phyloP scores from a whole-genome alignment of 2,329 filamentous ascomycete genomes.

The Phaeosphaeria sp. region DNA sequence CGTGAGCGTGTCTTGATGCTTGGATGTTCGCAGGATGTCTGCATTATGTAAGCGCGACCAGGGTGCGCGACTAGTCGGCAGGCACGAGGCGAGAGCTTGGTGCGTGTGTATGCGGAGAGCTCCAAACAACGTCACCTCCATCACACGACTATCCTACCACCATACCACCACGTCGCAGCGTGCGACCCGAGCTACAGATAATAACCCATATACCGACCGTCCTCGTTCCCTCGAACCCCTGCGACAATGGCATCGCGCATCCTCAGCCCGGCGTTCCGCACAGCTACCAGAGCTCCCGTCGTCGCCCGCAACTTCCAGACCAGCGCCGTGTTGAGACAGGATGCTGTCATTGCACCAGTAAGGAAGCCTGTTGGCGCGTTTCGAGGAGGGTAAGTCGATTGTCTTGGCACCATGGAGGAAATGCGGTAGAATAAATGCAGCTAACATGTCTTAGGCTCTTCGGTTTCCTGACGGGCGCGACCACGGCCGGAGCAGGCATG shows the following conservation, averaged over 20 bases:
- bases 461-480: conserved; percentile 87
- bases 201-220: neutral
- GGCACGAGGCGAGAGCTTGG: conserved; percentile 3
- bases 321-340: conserved; percentile 39
- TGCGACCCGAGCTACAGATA: neutral
- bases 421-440: neutral
- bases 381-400: conserved; percentile 68
- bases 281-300: conserved; percentile 29
- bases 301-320: conserved; percentile 51
- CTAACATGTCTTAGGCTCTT: conserved; percentile 68
- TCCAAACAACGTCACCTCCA: conserved; percentile 12
- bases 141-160: conserved; percentile 14
- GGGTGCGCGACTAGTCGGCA: neutral
- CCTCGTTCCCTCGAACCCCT: neutral
- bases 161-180: neutral
- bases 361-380: conserved; percentile 74
- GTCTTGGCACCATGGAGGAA: neutral
- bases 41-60: neutral
- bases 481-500: conserved; percentile 77
- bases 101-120: neutral
- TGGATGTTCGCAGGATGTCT: too few relatives aligned
- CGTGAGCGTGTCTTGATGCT: neutral
- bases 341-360: conserved; percentile 53
- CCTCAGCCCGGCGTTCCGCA: conserved; percentile 50
- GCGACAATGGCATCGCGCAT: conserved; percentile 54